Evolutionary conservation across 768 basidiomycete genomes (phyloP), one percentile per base, ranked within the genome.

Genomic region (Leccinum barrowsii): DNA sequence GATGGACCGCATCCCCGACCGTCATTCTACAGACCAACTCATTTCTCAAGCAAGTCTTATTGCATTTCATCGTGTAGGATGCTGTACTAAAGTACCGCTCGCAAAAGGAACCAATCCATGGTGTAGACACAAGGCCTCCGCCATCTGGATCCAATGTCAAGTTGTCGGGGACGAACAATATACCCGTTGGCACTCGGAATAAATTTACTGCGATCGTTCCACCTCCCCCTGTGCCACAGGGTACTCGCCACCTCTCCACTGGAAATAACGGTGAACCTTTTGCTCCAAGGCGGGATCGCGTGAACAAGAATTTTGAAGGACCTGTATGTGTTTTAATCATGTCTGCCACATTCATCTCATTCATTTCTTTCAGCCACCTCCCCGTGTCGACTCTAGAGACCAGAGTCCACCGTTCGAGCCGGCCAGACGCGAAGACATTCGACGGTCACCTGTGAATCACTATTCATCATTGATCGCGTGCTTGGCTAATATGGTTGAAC

Each of bases 91-190:
- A 48, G 3, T 3, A 7, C 15, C 21, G 3, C 32, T 17, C 34
- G 1, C 51, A 74, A 66, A 68, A 68, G 44, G 72, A 72, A 22
- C 26, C 55, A 12, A 17, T 19, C 21, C 67, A 62, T 34, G 49
- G 24, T 26, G 8, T 35, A 47, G 71, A 66, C 37, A 40, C 58
- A 17, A 62, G 67, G 26, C 40, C 54, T 6, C 55, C 52, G 8
- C 58, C 55, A 15, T 37, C 56, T 26, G 68, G 63, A 32, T 58
- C 68, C 15, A 66, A 59, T 13, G 19, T 68, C 24, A 71, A 68
- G 24, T 37, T 74, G 8, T 73, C 72, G 3, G 72, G 72, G 22
- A 72, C 72, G 22, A 73, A 75, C 55, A 74, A 65, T 30, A 66
- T 58, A 52, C 72, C 72, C 15, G 72, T 73, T 26, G 73, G 73